Evolutionary conservation across 139 green algal genomes (phyloP).

Genomic region (Pedinophyceae sp.): DNA sequence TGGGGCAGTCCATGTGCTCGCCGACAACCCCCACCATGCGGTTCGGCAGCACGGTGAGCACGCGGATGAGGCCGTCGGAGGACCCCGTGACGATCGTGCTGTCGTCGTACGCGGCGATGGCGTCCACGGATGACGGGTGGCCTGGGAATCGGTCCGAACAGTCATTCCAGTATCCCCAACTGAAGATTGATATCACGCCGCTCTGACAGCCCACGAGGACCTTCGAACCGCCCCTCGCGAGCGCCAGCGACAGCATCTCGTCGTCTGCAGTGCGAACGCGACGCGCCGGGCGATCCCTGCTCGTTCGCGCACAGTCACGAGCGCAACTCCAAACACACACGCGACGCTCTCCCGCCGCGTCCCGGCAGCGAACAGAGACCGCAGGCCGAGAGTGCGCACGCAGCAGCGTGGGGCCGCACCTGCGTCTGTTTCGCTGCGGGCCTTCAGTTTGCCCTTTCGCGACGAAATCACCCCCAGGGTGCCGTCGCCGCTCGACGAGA

Average conservation of each 20-base stretch:
- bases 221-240: constrained; percentile 55
- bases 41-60: constrained; percentile 37
- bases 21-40: constrained; percentile 77
- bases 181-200: constrained; percentile 63
- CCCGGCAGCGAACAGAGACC: too few relatives aligned
- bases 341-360: too few relatives aligned
- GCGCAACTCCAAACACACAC: too few relatives aligned
- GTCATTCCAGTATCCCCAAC: constrained; percentile 79
- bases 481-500: constrained; percentile 63
- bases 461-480: constrained; percentile 53
- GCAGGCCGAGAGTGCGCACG: neutral
- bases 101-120: constrained; percentile 61
- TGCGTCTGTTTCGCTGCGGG: neutral
- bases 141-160: constrained; percentile 63
- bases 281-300: neutral
- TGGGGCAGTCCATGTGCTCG: constrained; percentile 46
- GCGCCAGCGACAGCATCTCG: constrained; percentile 64
- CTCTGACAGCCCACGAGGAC: constrained; percentile 32
- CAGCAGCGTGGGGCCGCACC: too few relatives aligned
- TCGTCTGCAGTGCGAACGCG: constrained; percentile 40
- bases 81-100: constrained; percentile 73
- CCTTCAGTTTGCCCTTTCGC: neutral
- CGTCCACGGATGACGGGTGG: constrained; percentile 59
- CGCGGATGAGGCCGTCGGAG: constrained; percentile 67
- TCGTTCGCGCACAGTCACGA: neutral